Evolutionary conservation across 139 green algal genomes (phyloP).

Genomic region (Dunaliella sp.): DNA sequence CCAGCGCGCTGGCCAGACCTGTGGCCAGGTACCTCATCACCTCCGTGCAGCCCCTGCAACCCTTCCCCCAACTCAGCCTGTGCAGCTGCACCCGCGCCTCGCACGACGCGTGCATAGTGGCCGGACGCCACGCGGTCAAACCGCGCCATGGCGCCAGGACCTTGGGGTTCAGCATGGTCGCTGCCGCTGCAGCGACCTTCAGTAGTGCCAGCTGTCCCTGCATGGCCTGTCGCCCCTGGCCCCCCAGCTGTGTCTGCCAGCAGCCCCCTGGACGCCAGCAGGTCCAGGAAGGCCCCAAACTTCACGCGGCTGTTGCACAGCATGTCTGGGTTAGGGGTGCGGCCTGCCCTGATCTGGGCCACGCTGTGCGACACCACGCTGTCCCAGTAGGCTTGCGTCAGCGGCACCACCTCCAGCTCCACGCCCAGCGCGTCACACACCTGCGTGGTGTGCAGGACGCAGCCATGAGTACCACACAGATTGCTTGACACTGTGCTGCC

Average conservation of each 20-base stretch:
- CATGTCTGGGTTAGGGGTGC: conserved; percentile 97
- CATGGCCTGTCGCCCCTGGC: too few relatives aligned
- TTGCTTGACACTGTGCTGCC: too few relatives aligned
- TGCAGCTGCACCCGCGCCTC: background rate
- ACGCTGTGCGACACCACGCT: conserved; percentile 84
- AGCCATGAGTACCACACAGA: too few relatives aligned
- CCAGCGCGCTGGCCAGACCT: too few relatives aligned
- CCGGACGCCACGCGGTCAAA: conserved; percentile 29
- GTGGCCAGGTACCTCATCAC: too few relatives aligned
- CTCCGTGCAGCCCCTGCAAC: background rate
- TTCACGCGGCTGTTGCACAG: conserved; percentile 89
- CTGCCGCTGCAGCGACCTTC: background rate
- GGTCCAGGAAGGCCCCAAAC: conserved; percentile 79
- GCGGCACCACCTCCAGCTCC: conserved; percentile 52
- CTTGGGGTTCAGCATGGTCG: background rate
- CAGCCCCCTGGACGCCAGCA: conserved; percentile 50
- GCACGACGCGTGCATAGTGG: conserved; percentile 42
- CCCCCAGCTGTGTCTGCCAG: background rate
- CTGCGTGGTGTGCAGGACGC: too few relatives aligned
- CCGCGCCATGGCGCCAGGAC: background rate
- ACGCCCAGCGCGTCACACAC: conserved; percentile 73
- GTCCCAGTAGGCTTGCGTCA: conserved; percentile 83
- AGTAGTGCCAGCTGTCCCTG: background rate
- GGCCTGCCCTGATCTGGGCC: conserved; percentile 76
- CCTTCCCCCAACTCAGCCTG: background rate